Percentiles rank a stretch among this genome's conserved stretches.
Conservation (phyloP, 768 basidiomycete genomes). For the Galerina marginata region DNA sequence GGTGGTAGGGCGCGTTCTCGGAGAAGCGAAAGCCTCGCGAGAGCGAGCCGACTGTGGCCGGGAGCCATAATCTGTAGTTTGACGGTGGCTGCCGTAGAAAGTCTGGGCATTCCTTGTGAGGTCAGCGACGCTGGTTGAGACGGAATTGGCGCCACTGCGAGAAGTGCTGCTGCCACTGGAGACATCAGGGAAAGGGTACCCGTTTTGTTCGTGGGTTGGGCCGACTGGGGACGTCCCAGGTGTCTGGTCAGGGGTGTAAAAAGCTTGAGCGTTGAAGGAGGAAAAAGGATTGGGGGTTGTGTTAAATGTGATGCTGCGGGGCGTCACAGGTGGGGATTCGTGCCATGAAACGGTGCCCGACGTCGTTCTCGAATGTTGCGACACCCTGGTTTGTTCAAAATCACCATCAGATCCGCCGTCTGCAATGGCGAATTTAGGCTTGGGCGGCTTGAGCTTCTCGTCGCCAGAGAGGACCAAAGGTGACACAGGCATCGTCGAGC, state of each 20-base stretch:
- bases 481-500: conserved; percentile 24
- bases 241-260: conserved; percentile 41
- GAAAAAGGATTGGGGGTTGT: conserved; percentile 54
- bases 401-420: conserved; percentile 36
- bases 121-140: conserved; percentile 48
- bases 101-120: conserved; percentile 46
- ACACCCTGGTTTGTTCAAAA: conserved; percentile 27
- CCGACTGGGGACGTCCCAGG: conserved; percentile 31
- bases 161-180: conserved; percentile 27
- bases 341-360: conserved; percentile 35
- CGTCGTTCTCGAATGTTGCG: conserved; percentile 40
- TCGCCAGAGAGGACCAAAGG: conserved; percentile 29
- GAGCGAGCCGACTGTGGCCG: conserved; percentile 44
- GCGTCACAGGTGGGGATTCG: conserved; percentile 48
- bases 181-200: conserved; percentile 42
- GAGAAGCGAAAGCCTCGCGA: conserved; percentile 65
- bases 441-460: conserved; percentile 37
- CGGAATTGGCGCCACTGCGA: conserved; percentile 42
- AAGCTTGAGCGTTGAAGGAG: conserved; percentile 44
- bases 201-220: conserved; percentile 22
- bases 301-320: conserved; percentile 43
- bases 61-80: conserved; percentile 37
- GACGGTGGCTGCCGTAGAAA: conserved; percentile 40
- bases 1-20: conserved; percentile 62
- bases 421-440: conserved; percentile 35